Conservation (phyloP, 257 asterid species). For the Plectranthus barbatus region DNA sequence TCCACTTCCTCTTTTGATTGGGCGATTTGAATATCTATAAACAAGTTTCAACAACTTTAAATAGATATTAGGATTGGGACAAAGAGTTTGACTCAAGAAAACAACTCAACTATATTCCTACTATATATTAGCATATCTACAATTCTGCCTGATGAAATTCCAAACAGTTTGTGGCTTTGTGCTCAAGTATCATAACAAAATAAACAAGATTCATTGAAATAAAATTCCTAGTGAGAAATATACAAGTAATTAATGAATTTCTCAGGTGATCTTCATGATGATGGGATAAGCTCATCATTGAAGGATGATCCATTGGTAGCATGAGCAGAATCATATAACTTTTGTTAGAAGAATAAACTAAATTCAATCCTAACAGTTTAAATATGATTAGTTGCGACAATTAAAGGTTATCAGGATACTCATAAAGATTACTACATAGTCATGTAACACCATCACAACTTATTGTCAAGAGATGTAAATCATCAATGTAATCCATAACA, state of each 20-base stretch:
- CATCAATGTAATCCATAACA: constrained; percentile 1
- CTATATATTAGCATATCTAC: constrained; percentile 3
- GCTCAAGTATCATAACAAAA: constrained; percentile 3
- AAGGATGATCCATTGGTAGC: background rate
- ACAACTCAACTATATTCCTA: constrained; percentile 1
- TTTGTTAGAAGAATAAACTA: background rate
- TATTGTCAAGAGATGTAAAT: background rate
- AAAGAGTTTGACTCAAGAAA: background rate
- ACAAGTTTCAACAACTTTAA: background rate
- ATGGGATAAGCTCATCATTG: background rate
- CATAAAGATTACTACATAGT: background rate
- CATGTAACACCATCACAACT: background rate
- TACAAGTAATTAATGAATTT: background rate
- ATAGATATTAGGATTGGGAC: background rate
- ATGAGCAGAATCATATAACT: constrained; percentile 5
- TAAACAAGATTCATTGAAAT: constrained; percentile 5
- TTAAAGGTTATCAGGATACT: background rate
- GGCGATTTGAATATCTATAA: background rate
- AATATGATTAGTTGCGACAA: background rate
- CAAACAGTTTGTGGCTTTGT: constrained; percentile 8
- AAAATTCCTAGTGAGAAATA: background rate
- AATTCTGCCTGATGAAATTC: background rate
- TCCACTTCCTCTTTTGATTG: constrained; percentile 5
- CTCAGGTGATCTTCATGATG: background rate
- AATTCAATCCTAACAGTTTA: background rate